Base-by-base conservation (phyloP, 2,329 filamentous ascomycete genomes). In the Colletotrichum costaricense region DNA sequence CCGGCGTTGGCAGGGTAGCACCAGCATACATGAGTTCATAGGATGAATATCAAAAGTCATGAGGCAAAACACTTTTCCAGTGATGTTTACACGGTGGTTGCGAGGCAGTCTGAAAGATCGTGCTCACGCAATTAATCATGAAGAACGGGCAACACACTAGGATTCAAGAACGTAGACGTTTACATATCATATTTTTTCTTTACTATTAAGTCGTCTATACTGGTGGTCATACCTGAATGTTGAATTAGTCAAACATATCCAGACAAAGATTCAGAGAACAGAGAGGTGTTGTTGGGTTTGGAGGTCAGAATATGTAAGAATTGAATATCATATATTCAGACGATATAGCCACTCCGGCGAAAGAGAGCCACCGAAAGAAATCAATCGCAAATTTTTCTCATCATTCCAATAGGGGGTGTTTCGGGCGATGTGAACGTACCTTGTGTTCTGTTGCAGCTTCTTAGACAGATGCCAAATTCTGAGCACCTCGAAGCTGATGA, bases 321-420 rank as follows among this genome's bases (percentile, higher is more conserved):
- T 82, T 92, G 86, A 95, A 94, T 97, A 93, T 98, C 95, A 97
- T 87, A 84, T 90, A 82, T 86, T 89, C 86, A 86, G 82, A 86
- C 88, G 93, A 92, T 95, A 92, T 93, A 89, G 92, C 93, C 88
- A 89, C 94, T 91, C 95, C 91, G 95, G 95, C 95, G 93, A 85
- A 83, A 93, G 95, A 91, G 93, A 87, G 89, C 94, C 95, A 95
- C 91, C 91, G 87, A 84, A 84, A 84, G 86, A 88, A 90, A 93
- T 98, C 95, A 97, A 96, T 96, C 95, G 95, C 95, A 98, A 98
- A 98, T 98, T 98, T 94, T 83, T 94, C 88, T 93, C 95, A 97
- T 98, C 95, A 94, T 93, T 77, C 78, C 78, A 82, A 75, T 54
- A 67, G 65, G 28, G 35, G 42, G 56, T 42, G 73, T 71, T 56